Conservation (phyloP, 1,284 basidiomycete genomes). For the Ceratobasidium sp. region DNA sequence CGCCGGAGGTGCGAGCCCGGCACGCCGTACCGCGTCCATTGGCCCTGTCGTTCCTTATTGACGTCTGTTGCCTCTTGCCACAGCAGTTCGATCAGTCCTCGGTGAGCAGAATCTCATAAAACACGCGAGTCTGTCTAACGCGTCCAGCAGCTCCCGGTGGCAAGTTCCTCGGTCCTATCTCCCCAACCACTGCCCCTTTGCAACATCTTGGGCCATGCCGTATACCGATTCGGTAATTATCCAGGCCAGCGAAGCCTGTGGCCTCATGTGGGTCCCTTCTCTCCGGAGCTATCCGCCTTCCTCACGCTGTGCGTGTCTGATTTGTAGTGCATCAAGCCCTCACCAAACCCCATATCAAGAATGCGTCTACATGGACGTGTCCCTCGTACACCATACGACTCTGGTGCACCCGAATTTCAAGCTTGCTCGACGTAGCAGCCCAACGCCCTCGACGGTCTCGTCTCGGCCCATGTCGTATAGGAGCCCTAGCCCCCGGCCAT, state of each 20-base stretch:
- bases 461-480: slow-evolving; percentile 1
- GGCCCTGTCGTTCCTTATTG: slow-evolving; percentile 17
- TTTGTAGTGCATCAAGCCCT: slow-evolving; percentile 13
- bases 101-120: neutral
- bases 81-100: slow-evolving; percentile 14
- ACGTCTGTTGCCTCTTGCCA: slow-evolving; percentile 18
- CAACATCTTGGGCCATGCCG: neutral
- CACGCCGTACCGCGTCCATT: neutral
- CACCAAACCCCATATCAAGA: slow-evolving; percentile 1
- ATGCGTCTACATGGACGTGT: neutral
- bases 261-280: slow-evolving; percentile 3
- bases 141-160: slow-evolving; percentile 21
- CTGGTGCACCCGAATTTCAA: slow-evolving; percentile 6
- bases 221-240: neutral
- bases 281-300: slow-evolving; percentile 8
- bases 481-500: neutral
- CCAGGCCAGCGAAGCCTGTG: slow-evolving; percentile 7
- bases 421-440: neutral
- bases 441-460: neutral
- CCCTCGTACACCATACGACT: slow-evolving; percentile 4
- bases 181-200: neutral
- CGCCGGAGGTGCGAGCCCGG: neutral
- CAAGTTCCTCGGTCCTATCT: slow-evolving; percentile 8
- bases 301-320: slow-evolving; percentile 29
- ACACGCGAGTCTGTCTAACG: neutral